Evolutionary conservation across 805 yeast species (phyloP).

Genomic region (Soucietia sequanensis): DNA sequence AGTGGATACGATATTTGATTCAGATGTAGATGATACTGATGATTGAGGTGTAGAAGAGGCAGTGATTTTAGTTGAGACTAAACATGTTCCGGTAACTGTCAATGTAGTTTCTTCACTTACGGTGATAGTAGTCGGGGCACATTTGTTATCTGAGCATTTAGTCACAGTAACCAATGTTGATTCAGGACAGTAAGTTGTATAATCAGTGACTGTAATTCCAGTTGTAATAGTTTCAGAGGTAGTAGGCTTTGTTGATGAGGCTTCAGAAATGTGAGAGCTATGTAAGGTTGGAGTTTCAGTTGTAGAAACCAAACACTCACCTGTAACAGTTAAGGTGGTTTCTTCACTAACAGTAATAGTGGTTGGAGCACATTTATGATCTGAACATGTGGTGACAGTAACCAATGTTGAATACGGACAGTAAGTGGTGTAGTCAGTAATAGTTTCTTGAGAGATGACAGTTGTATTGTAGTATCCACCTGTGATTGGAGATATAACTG

Average conservation of each 20-base stretch:
- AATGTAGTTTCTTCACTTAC: constrained; percentile 72
- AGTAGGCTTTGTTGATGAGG: constrained; percentile 1
- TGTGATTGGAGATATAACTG: no score
- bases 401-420: constrained; percentile 22
- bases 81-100: constrained; percentile 81
- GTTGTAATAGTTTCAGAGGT: neutral
- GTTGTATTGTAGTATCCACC: constrained; percentile 1
- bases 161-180: constrained; percentile 62
- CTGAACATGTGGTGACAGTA: constrained; percentile 18
- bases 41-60: neutral
- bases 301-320: constrained; percentile 18
- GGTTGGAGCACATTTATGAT: constrained; percentile 14
- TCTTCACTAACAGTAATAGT: constrained; percentile 20
- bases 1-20: constrained; percentile 33
- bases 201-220: constrained; percentile 23
- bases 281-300: no score
- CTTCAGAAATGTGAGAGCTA: neutral
- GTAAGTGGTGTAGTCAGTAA: constrained; percentile 24
- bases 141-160: constrained; percentile 24
- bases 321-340: constrained; percentile 18
- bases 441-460: constrained; percentile 8
- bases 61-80: constrained; percentile 41
- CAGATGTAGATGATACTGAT: constrained; percentile 1
- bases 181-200: constrained; percentile 67
- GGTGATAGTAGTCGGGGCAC: constrained; percentile 48